These are phyloP conservation scores for Lactarius pseudohatsudake DNA, from an alignment of 768 basidiomycete genomes.

Conservation along the genomic window DNA sequence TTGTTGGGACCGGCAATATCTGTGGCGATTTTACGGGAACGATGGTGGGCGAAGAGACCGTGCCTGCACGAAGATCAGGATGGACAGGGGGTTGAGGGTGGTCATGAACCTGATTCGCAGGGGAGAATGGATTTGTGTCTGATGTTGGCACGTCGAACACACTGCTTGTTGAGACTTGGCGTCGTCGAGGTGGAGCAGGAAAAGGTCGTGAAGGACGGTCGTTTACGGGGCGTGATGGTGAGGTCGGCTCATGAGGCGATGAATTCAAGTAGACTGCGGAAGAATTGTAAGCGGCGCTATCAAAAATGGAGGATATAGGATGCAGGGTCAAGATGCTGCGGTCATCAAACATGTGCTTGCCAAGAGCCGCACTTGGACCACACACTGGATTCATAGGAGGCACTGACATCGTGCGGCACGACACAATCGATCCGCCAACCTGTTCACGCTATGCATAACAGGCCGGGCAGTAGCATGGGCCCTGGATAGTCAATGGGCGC, in stretches of 20 bases:
- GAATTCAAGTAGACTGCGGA: slow-evolving; percentile 13
- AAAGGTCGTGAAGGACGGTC: slow-evolving; percentile 20
- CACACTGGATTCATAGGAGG: not conserved
- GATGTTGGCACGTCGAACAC: slow-evolving; percentile 28
- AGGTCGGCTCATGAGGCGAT: slow-evolving; percentile 14
- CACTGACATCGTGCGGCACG: not conserved
- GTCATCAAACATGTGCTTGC: not conserved
- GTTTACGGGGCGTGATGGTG: slow-evolving; percentile 22
- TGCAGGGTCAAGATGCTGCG: not conserved
- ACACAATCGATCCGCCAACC: not conserved
- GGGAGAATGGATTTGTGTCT: slow-evolving; percentile 28
- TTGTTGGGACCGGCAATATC: not conserved
- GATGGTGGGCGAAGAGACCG: slow-evolving; percentile 25
- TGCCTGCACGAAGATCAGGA: slow-evolving; percentile 21
- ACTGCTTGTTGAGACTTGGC: slow-evolving; percentile 19
- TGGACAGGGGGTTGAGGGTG: slow-evolving; percentile 26
- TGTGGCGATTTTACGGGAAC: slow-evolving; percentile 10
- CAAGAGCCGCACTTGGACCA: not conserved
- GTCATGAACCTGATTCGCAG: slow-evolving; percentile 14
- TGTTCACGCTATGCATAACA: not conserved
- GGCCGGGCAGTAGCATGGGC: not conserved
- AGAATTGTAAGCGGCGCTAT: not conserved
- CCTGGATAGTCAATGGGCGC: too few relatives aligned
- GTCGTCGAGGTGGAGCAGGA: slow-evolving; percentile 23
- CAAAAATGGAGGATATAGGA: not conserved